Base-by-base conservation (phyloP, 345 rosid genomes). In the Psidium friedrichsthalianum region DNA sequence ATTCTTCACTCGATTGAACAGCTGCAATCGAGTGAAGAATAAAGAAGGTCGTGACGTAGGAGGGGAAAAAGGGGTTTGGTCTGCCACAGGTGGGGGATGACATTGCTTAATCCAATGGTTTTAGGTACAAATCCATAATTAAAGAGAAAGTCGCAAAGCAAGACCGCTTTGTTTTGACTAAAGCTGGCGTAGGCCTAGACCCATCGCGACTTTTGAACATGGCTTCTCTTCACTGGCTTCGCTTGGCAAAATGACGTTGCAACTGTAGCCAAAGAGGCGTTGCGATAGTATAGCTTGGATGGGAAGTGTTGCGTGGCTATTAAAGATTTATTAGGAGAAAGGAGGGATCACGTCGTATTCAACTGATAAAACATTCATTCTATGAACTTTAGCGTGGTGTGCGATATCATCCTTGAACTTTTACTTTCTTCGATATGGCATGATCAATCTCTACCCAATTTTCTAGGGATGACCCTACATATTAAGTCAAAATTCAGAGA, bases 91-190 rank as follows among this genome's bases (percentile, higher is more conserved):
- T 53, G 47, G 80, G 78, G 57, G 25, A 82, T 27, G 84, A 36
- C 59, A 52, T 51, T 52, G 58, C 44, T 29, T 51, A 82, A 52
- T 52, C 36, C 29, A 15, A 82, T 53, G 55, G 53, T 82, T 52
- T 55, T 82, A 69, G 84, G 84, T 82, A 82, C 84, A 52, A 53
- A 32, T 8, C 83, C 84, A 82, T 82, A 18, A 82, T 82, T 82
- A 82, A 82, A 82, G 84, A 36, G 32, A 52, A 10, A 53, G 84
- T 52, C 84, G 44, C 55, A 82, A 82, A 82, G 84, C 84, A 82
- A 82, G 53, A 27, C 40, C 57, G 20, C 80, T 69, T 69, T 20
- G 80, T 12, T 82, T 82, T 82, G 58, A 82, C 84, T 53, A 53
- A 82, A 82, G 84, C 42, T 52, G 83, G 22, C 5, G 83, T 8